These are phyloP conservation scores for Solanum tarijense DNA, from an alignment of 257 asterid species.

Conservation along the genomic window DNA sequence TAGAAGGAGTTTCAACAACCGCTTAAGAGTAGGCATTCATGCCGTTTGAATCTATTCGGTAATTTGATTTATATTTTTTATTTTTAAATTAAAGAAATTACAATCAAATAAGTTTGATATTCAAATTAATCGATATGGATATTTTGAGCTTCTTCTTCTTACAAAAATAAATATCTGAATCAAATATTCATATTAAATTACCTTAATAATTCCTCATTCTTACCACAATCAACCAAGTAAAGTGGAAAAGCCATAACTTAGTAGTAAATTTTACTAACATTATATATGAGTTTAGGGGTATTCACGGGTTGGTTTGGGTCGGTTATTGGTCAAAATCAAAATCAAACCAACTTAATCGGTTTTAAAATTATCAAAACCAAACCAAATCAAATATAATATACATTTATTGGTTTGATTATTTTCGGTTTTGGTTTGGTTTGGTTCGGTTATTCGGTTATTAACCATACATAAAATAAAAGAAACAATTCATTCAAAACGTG, in stretches of 20 bases:
- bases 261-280: not conserved
- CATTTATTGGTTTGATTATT: too few species aligned
- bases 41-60: accelerated
- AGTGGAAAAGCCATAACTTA: not conserved
- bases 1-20: not conserved
- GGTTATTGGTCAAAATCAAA: too few species aligned
- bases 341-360: too few species aligned
- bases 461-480: too few species aligned
- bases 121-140: not conserved
- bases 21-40: not conserved
- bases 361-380: too few species aligned
- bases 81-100: not conserved
- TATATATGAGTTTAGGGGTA: not conserved
- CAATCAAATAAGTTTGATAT: not conserved
- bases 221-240: not conserved
- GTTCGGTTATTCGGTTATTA: too few species aligned
- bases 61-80: not conserved
- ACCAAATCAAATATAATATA: too few species aligned
- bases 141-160: not conserved
- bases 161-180: not conserved
- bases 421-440: too few species aligned
- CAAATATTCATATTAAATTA: not conserved
- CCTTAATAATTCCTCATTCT: not conserved
- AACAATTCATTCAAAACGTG: too few species aligned
- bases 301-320: too few species aligned